A percentile compares a stretch with the other conserved stretches of the same genome.
Evolutionary conservation across 2,329 filamentous ascomycete genomes (phyloP).

Genomic region (Dothiorella sarmentorum): DNA sequence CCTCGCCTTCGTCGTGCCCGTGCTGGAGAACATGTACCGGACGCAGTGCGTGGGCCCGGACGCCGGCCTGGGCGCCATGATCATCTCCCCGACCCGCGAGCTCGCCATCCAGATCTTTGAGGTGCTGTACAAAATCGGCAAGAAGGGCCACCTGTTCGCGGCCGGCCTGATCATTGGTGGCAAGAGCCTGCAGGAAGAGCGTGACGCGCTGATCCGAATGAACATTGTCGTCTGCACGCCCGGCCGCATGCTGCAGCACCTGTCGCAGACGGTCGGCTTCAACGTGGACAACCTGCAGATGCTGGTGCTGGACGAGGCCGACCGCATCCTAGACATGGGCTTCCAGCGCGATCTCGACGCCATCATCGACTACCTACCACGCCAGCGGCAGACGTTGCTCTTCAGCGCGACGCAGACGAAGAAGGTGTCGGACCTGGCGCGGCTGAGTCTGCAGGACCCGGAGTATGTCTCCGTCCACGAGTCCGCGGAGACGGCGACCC

Average conservation of each 20-base stretch:
- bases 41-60: constrained; percentile 87
- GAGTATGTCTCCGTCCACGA: constrained; percentile 96
- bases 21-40: constrained; percentile 88
- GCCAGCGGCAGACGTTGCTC: constrained; percentile 80
- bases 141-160: constrained; percentile 79
- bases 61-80: constrained; percentile 79
- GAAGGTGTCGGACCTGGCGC: constrained; percentile 85
- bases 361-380: constrained; percentile 85
- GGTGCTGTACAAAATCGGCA: constrained; percentile 83
- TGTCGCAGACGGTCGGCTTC: constrained; percentile 89
- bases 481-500: constrained; percentile 73
- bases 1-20: constrained; percentile 84
- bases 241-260: constrained; percentile 89
- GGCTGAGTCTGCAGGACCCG: constrained; percentile 81
- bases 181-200: constrained; percentile 83
- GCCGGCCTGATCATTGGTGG: constrained; percentile 92
- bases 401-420: constrained; percentile 97
- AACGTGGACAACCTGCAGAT: constrained; percentile 89
- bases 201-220: constrained; percentile 81
- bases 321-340: constrained; percentile 96
- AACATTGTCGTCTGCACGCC: constrained; percentile 97
- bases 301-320: constrained; percentile 90
- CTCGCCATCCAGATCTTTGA: constrained; percentile 96
- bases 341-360: constrained; percentile 90
- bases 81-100: constrained; percentile 91